Base-by-base conservation (phyloP, 495 filamentous ascomycete species). In the Aspergillus haitiensis region DNA sequence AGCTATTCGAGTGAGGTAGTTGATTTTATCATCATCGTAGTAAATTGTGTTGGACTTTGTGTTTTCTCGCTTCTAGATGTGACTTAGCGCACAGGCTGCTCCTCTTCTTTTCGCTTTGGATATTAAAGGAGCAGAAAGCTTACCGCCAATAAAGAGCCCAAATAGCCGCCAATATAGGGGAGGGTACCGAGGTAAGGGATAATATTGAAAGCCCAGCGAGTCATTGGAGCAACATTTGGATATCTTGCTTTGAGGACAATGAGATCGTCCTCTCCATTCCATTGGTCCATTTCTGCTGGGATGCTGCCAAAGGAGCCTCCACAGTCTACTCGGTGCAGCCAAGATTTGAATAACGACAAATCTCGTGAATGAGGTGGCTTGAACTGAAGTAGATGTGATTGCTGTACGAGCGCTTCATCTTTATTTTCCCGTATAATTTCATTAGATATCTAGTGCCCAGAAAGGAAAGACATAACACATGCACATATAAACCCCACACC, bases 21-120 rank as follows among this genome's bases (percentile, higher is more conserved):
- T 42, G 16, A 58, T 58, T n/a, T 51, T 58, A 11, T 58, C 45
- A 10, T 58, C 55, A 13, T 51, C 33, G 44, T 58, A 58, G 13
- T 58, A 58, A 6, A 58, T 36, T 7, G 55, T 27, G 5, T 46
- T 46, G 6, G 32, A 31, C 36, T 58, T 46, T 27, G 51, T 51
- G 16, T 58, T 46, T 33, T 44, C 31, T 21, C 5, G n/a, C 21
- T 46, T 46, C 42, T 46, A 18, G 12, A 46, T 46, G 21, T 27
- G 21, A 27, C 21, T 27, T 27, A 27, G 21, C 21, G 21, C 21
- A 27, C 21, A 27, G 21, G 21, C 13, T n/a, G 18, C 2, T 33
- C 42, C 21, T 5, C 36, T 36, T 36, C 16, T 21, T n/a, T 42
- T 21, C 44, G 37, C 3, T 10, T 40, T 40, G 6, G 7, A 11